phyloP scores from a whole-genome alignment of 2,329 filamentous ascomycete genomes.

The Aschersonia sp. region DNA sequence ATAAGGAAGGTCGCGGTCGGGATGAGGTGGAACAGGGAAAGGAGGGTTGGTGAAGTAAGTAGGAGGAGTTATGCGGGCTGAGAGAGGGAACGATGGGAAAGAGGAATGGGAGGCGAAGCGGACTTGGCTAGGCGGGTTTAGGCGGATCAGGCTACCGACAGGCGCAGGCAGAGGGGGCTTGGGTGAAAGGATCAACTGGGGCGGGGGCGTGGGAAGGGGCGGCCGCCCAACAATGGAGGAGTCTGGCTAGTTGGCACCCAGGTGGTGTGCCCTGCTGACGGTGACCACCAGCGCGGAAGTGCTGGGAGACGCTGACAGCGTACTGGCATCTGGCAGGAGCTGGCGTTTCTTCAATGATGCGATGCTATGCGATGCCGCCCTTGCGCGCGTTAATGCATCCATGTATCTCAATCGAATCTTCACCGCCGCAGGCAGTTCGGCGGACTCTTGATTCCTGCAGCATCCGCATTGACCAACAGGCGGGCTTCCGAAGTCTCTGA shows the following conservation, averaged over 20 bases:
- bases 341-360: neutral
- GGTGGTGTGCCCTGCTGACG: too few species aligned
- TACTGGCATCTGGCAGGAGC: neutral
- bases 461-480: neutral
- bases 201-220: too few species aligned
- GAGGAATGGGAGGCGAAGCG: conserved; percentile 2
- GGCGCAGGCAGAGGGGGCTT: neutral
- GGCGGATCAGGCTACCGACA: neutral
- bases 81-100: conserved; percentile 1
- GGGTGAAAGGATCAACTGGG: too few species aligned
- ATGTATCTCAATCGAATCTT: neutral
- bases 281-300: too few species aligned
- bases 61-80: neutral
- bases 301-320: too few species aligned
- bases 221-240: too few species aligned
- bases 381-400: neutral
- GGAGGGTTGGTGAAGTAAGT: neutral
- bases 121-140: neutral
- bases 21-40: conserved; percentile 1
- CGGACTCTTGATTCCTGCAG: neutral
- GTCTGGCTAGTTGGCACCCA: too few species aligned
- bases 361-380: neutral
- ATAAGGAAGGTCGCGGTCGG: conserved; percentile 1
- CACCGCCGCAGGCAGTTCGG: neutral
- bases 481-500: neutral